Evolutionary conservation across 2,329 filamentous ascomycete genomes (phyloP), one percentile per base, ranked within the genome.

Genomic region (Mariannaea sp.): DNA sequence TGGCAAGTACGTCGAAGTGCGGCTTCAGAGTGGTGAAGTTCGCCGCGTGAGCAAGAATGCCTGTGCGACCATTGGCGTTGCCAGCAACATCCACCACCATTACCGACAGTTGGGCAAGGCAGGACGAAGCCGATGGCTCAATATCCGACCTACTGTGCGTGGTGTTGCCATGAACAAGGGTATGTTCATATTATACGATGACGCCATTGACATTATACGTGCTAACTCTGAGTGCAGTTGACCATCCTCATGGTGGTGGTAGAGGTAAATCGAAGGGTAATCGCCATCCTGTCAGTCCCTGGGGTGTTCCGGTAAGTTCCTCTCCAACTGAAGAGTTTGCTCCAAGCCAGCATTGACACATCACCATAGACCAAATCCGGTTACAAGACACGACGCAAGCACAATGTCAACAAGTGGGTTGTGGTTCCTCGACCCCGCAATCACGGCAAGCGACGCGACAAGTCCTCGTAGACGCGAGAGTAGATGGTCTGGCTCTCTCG

Each of bases 201-300:
- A 22, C 7, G 22, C 13, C 43, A 14, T 26, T 6, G 8, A 19
- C 26, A 32, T 16, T 49, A 36, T 56, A 22, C 52, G n/a, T 29
- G 42, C 51, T 65, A 42, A 68, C 52, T 41, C 19, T 14, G 39
- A 24, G 44, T 56, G 38, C 66, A 85, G 89, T 86, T 66, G 94
- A 99, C 70, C 94, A 99, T 81, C 94, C 94, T 69, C 94, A 99
- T 74, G 94, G 94, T 83, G 94, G 94, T 89, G 94, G 94, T 75
- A 86, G 95, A 81, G 94, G 94, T 79, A 99, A 99, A 79, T 97
- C 92, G 53, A 99, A 99, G 90, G 92, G 94, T 85, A 96, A 97
- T 71, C 86, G 92, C 57, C 82, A 96, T 70, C 94, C 95, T 27
- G 91, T 94, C 66, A 96, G 91, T 76, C 94, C 94, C 54, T 99